Evolutionary conservation across 768 basidiomycete species (phyloP).

Genomic region (Filobasidium floriforme): DNA sequence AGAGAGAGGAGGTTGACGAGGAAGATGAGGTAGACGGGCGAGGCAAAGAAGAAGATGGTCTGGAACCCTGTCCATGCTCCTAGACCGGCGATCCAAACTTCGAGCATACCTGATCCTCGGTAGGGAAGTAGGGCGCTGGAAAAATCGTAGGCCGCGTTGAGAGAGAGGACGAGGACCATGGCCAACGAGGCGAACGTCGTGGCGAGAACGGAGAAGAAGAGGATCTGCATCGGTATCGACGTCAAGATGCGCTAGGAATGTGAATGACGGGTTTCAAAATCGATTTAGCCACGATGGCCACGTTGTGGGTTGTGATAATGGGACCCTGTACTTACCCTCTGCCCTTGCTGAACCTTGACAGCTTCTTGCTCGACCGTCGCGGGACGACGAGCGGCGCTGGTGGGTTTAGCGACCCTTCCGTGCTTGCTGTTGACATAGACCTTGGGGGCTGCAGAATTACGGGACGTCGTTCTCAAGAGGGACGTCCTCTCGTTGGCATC

Average conservation of each 20-base stretch:
- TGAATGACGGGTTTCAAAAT: too few relatives aligned
- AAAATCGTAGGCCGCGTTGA: conserved; percentile 37
- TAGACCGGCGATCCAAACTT: conserved; percentile 40
- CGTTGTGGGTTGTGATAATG: too few relatives aligned
- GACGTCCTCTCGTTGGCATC: conserved; percentile 5
- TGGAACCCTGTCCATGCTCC: conserved; percentile 42
- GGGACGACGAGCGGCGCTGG: neutral
- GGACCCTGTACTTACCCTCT: neutral
- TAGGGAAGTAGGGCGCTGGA: conserved; percentile 24
- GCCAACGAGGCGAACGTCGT: conserved; percentile 32
- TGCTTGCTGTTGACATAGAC: conserved; percentile 1
- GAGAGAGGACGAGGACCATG: conserved; percentile 33
- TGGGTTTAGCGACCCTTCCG: conserved; percentile 3
- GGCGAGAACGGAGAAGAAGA: conserved; percentile 34
- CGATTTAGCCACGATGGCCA: neutral
- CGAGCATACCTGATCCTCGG: conserved; percentile 40
- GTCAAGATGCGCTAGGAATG: conserved; percentile 10
- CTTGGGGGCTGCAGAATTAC: neutral
- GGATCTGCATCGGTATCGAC: conserved; percentile 10
- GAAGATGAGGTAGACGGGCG: conserved; percentile 43
- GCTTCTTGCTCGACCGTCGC: conserved; percentile 5
- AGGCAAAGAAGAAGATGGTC: conserved; percentile 41
- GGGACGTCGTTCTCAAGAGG: neutral
- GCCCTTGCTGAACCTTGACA: neutral
- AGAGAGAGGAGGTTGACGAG: conserved; percentile 37